Conservation (phyloP, 2,329 filamentous ascomycete species). For the Cryphonectria japonica region DNA sequence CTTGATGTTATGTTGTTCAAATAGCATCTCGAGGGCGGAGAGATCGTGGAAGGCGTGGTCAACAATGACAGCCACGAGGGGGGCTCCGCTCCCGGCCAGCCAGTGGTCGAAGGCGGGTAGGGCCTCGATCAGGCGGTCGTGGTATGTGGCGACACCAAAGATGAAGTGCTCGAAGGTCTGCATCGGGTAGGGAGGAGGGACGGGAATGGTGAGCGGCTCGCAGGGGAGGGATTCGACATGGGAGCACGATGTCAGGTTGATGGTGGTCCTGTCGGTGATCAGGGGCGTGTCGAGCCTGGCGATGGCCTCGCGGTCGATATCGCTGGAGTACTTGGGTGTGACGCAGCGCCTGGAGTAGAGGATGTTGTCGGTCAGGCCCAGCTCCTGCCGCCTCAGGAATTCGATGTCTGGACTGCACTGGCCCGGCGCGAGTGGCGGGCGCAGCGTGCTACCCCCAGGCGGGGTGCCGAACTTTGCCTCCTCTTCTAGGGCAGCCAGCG, state of each 20-base stretch:
- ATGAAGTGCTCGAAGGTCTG: slow-evolving; percentile 54
- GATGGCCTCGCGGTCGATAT: slow-evolving; percentile 43
- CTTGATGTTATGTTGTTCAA: slow-evolving; percentile 37
- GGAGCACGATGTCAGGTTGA: slow-evolving; percentile 36
- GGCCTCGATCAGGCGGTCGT: slow-evolving; percentile 53
- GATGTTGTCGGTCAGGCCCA: slow-evolving; percentile 46
- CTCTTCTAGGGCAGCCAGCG: slow-evolving; percentile 23
- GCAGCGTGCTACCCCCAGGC: slow-evolving; percentile 15
- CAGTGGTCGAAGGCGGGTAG: slow-evolving; percentile 58
- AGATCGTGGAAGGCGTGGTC: slow-evolving; percentile 41
- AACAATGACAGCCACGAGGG: slow-evolving; percentile 55
- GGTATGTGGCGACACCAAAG: slow-evolving; percentile 61
- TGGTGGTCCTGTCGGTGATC: slow-evolving; percentile 38
- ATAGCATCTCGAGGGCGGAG: slow-evolving; percentile 38
- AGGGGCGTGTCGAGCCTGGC: slow-evolving; percentile 44
- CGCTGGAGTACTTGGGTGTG: slow-evolving; percentile 40
- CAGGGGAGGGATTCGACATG: slow-evolving; percentile 37
- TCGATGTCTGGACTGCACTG: slow-evolving; percentile 33
- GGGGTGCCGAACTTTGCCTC: slow-evolving; percentile 26
- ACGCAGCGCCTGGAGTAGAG: slow-evolving; percentile 51
- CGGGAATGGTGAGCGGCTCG: slow-evolving; percentile 51
- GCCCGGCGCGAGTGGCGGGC: slow-evolving; percentile 28
- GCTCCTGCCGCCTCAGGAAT: slow-evolving; percentile 36
- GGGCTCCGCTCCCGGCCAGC: slow-evolving; percentile 55
- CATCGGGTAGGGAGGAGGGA: slow-evolving; percentile 49